A percentile compares a stretch with the other conserved stretches of the same genome.
phyloP scores from a whole-genome alignment of 2,329 filamentous ascomycete genomes.

The Neofusicoccum umdonicola region DNA sequence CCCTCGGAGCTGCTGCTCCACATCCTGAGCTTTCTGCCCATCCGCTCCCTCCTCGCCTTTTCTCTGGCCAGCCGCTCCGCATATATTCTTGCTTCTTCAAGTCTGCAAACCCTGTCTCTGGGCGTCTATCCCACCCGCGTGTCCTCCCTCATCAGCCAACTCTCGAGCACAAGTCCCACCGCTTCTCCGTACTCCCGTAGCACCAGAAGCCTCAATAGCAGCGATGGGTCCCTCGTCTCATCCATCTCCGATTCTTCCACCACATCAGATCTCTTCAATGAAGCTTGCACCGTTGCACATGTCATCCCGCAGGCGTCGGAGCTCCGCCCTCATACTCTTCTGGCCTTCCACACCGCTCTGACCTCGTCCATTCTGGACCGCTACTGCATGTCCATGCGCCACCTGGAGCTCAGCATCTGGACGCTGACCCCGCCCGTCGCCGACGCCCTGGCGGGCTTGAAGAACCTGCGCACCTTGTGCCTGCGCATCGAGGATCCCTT shows the following conservation, averaged over 20 bases:
- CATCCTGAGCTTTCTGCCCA: slow-evolving; percentile 32
- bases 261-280: not conserved
- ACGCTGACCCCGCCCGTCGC: slow-evolving; percentile 27
- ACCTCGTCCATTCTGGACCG: slow-evolving; percentile 26
- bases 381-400: slow-evolving; percentile 26
- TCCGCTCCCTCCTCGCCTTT: slow-evolving; percentile 34
- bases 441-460: slow-evolving; percentile 23
- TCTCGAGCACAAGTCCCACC: slow-evolving; percentile 24
- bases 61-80: slow-evolving; percentile 30
- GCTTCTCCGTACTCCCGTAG: slow-evolving; percentile 14
- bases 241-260: not conserved
- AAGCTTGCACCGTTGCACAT: slow-evolving; percentile 10
- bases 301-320: slow-evolving; percentile 16
- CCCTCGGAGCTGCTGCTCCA: slow-evolving; percentile 35
- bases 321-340: slow-evolving; percentile 12
- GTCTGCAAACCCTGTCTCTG: slow-evolving; percentile 70
- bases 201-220: slow-evolving; percentile 15
- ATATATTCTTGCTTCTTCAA: slow-evolving; percentile 30
- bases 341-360: slow-evolving; percentile 30
- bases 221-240: not conserved
- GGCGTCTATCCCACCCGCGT: slow-evolving; percentile 74
- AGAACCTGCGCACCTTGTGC: slow-evolving; percentile 25
- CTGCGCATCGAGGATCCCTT: slow-evolving; percentile 27
- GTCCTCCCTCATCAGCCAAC: slow-evolving; percentile 72
- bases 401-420: slow-evolving; percentile 32